Percentiles rank a stretch among this genome's conserved stretches.
Conservation (phyloP, 2,329 filamentous ascomycete species). For the Fusarium camptoceras region DNA sequence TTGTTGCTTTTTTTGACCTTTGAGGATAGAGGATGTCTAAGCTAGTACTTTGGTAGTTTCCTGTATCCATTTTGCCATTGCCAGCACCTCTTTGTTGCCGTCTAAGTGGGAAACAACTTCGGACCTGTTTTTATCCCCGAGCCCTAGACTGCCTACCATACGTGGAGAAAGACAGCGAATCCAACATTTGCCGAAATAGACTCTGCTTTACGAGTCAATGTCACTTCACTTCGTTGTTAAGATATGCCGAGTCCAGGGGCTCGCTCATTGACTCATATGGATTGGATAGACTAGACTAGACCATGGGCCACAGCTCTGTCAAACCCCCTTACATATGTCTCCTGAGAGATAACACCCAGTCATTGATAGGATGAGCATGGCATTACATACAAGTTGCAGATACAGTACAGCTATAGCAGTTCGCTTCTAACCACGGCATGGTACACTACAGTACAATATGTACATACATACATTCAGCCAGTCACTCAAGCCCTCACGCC, state of each 20-base stretch:
- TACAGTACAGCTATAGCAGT: slow-evolving; percentile 11
- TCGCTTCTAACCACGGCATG: slow-evolving; percentile 6
- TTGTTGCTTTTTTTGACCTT: slow-evolving; percentile 9
- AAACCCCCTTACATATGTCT: slow-evolving; percentile 20
- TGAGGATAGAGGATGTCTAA: background rate
- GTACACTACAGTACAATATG: background rate
- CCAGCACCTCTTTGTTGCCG: background rate
- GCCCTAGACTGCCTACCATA: background rate
- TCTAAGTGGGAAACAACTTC: slow-evolving; percentile 6
- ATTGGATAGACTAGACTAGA: slow-evolving; percentile 3
- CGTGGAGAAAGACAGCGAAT: slow-evolving; percentile 27
- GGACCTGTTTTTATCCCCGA: slow-evolving; percentile 13
- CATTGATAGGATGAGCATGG: slow-evolving; percentile 27
- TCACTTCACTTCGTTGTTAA: slow-evolving; percentile 30
- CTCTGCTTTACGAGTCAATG: slow-evolving; percentile 19
- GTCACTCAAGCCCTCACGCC: slow-evolving; percentile 21
- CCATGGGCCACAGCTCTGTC: slow-evolving; percentile 12
- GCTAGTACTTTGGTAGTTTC: background rate
- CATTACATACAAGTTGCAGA: slow-evolving; percentile 21
- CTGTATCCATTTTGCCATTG: slow-evolving; percentile 1
- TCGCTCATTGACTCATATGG: slow-evolving; percentile 5
- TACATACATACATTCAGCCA: slow-evolving; percentile 1
- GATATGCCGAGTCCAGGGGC: slow-evolving; percentile 28
- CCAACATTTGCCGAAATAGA: slow-evolving; percentile 23
- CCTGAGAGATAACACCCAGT: slow-evolving; percentile 16